phyloP scores from a whole-genome alignment of 257 asterid species.

The Lithospermum erythrorhizon region DNA sequence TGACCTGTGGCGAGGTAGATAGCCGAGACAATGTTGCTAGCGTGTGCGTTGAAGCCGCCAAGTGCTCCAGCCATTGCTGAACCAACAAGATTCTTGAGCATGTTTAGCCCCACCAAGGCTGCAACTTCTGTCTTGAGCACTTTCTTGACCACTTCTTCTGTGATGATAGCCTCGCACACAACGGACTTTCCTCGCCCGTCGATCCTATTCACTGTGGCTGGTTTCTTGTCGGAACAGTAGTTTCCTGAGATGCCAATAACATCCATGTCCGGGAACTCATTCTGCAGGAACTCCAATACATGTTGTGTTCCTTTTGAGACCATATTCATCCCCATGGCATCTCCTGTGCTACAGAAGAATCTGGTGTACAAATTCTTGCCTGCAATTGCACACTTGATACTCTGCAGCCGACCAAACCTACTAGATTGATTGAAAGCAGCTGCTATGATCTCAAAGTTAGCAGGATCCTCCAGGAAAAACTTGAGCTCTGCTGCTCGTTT shows the following conservation, averaged over 20 bases:
- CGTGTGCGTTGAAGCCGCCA: slow-evolving; percentile 7
- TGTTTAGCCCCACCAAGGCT: no score
- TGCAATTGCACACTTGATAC: slow-evolving; percentile 1
- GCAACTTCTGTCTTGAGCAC: no score
- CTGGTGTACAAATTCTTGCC: slow-evolving; percentile 7
- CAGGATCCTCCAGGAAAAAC: slow-evolving; percentile 3
- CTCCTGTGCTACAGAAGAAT: slow-evolving; percentile 7
- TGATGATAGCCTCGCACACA: no score
- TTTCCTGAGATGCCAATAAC: slow-evolving; percentile 6
- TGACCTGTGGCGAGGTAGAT: slow-evolving; percentile 4
- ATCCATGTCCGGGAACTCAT: slow-evolving; percentile 8
- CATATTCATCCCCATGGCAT: slow-evolving; percentile 11
- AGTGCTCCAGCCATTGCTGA: slow-evolving; percentile 4
- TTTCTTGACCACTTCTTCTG: no score
- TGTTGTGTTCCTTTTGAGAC: slow-evolving; percentile 8
- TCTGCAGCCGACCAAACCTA: slow-evolving; percentile 6
- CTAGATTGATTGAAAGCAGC: slow-evolving; percentile 3
- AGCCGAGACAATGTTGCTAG: slow-evolving; percentile 7
- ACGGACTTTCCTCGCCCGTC: no score
- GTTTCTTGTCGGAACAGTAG: not conserved
- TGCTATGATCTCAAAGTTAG: not conserved
- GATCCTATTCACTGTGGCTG: no score
- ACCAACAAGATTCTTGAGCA: no score
- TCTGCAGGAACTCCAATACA: slow-evolving; percentile 1
- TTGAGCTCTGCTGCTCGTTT: no score